phyloP scores from a whole-genome alignment of 148 eudicot genomes.

The Silene latifolia region DNA sequence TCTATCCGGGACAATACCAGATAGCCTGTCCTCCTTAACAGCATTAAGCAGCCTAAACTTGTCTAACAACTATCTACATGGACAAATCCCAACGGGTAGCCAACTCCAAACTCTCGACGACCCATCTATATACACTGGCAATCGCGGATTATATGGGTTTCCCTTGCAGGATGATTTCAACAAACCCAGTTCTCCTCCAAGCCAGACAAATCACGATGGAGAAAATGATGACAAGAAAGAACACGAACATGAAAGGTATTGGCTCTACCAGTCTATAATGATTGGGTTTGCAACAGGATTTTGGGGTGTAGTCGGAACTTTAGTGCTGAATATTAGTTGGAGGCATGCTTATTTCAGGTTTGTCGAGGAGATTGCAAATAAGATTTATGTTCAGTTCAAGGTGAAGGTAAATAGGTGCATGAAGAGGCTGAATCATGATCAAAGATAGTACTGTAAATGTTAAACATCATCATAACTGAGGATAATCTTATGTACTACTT shows the following conservation, averaged over 20 bases:
- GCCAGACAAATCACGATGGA: not conserved
- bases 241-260: not conserved
- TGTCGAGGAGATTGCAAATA: slow-evolving; percentile 13
- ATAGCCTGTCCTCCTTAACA: slow-evolving; percentile 9
- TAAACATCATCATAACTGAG: not conserved
- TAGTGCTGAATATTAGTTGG: slow-evolving; percentile 21
- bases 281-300: too few species aligned
- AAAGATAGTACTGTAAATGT: not conserved
- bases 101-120: slow-evolving; percentile 30
- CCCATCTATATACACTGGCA: slow-evolving; percentile 33
- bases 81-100: slow-evolving; percentile 27
- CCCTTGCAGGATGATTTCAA: slow-evolving; percentile 30
- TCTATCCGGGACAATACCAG: slow-evolving; percentile 22
- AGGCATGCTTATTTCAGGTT: slow-evolving; percentile 18
- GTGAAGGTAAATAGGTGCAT: slow-evolving; percentile 1
- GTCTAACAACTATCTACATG: slow-evolving; percentile 25
- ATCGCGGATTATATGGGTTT: slow-evolving; percentile 36
- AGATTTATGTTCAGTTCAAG: slow-evolving; percentile 3
- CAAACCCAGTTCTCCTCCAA: not conserved
- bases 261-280: slow-evolving; percentile 17
- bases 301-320: slow-evolving; percentile 26
- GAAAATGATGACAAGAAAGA: not conserved
- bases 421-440: too few species aligned
- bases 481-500: not conserved
- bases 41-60: slow-evolving; percentile 13